phyloP scores from a whole-genome alignment of 768 basidiomycete genomes.

The Lentinus brumalis region DNA sequence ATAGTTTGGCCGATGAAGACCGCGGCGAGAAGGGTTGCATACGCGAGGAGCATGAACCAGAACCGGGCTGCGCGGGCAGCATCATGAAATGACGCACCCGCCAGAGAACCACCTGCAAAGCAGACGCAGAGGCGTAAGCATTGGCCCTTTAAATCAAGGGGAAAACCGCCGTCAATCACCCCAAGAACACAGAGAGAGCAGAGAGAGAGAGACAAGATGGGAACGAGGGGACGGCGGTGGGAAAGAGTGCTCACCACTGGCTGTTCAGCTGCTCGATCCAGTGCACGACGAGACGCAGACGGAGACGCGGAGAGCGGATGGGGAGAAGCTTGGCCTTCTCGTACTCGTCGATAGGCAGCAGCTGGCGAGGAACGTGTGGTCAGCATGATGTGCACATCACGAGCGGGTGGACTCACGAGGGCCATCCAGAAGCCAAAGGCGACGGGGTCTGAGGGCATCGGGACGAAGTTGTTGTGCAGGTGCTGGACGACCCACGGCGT shows the following conservation, averaged over 20 bases:
- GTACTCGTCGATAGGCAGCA: slow-evolving; percentile 89
- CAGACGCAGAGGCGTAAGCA: slow-evolving; percentile 25
- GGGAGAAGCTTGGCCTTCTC: slow-evolving; percentile 88
- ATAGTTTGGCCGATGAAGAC: slow-evolving; percentile 11
- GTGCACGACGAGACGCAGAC: slow-evolving; percentile 83
- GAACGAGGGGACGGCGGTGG: neutral
- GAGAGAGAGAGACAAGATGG: neutral
- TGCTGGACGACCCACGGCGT: slow-evolving; percentile 95
- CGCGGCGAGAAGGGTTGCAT: slow-evolving; percentile 15
- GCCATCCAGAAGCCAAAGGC: slow-evolving; percentile 91
- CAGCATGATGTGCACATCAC: neutral
- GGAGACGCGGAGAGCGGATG: slow-evolving; percentile 73
- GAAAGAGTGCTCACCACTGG: slow-evolving; percentile 46
- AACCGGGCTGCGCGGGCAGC: slow-evolving; percentile 10
- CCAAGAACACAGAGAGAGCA: slow-evolving; percentile 5
- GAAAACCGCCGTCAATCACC: slow-evolving; percentile 10
- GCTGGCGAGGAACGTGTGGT: slow-evolving; percentile 26
- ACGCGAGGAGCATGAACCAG: slow-evolving; percentile 17
- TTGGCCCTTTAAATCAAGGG: slow-evolving; percentile 22
- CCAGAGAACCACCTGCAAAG: slow-evolving; percentile 72
- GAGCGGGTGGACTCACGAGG: slow-evolving; percentile 43
- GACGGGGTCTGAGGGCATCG: slow-evolving; percentile 70
- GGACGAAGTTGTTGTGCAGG: slow-evolving; percentile 75
- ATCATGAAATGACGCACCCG: slow-evolving; percentile 61
- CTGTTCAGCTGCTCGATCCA: slow-evolving; percentile 86